Evolutionary conservation across 371 early-diverging fungal species (phyloP).

Genomic region (Nosema muscidifuracis): DNA sequence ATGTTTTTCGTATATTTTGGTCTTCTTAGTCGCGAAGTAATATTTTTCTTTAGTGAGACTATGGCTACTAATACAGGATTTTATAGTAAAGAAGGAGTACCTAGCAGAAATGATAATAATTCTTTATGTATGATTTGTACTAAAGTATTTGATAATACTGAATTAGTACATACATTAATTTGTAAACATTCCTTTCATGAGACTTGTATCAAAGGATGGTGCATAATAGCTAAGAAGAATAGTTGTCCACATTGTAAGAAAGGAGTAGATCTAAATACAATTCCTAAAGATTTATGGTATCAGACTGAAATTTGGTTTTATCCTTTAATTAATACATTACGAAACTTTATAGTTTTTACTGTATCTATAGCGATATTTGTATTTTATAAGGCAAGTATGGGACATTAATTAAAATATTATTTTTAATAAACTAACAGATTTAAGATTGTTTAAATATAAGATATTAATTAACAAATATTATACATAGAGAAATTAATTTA

Average conservation of each 20-base stretch:
- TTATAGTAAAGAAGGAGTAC: slow-evolving; percentile 52
- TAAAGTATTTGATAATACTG: slow-evolving; percentile 29
- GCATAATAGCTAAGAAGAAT: slow-evolving; percentile 80
- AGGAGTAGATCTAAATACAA: slow-evolving; percentile 59
- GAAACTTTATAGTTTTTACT: slow-evolving; percentile 56
- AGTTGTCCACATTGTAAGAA: slow-evolving; percentile 77
- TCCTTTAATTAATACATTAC: slow-evolving; percentile 55
- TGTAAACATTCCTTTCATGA: slow-evolving; percentile 68
- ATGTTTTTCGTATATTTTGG: slow-evolving; percentile 58
- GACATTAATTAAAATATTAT: too few species aligned
- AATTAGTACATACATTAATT: slow-evolving; percentile 47
- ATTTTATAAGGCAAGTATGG: too few species aligned
- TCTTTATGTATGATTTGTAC: slow-evolving; percentile 53
- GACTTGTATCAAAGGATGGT: slow-evolving; percentile 83
- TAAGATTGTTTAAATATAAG: too few species aligned
- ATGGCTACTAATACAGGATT: slow-evolving; percentile 53
- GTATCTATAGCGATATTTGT: slow-evolving; percentile 46
- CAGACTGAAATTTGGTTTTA: slow-evolving; percentile 57
- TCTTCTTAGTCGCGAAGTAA: slow-evolving; percentile 56
- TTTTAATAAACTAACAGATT: too few species aligned
- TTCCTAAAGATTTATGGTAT: slow-evolving; percentile 54
- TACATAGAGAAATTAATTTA: too few species aligned
- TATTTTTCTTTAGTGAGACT: slow-evolving; percentile 51
- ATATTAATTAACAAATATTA: too few species aligned
- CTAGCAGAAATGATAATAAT: slow-evolving; percentile 34